Evolutionary conservation across 129 eudicot species (phyloP).

Genomic region (Logfia minima): DNA sequence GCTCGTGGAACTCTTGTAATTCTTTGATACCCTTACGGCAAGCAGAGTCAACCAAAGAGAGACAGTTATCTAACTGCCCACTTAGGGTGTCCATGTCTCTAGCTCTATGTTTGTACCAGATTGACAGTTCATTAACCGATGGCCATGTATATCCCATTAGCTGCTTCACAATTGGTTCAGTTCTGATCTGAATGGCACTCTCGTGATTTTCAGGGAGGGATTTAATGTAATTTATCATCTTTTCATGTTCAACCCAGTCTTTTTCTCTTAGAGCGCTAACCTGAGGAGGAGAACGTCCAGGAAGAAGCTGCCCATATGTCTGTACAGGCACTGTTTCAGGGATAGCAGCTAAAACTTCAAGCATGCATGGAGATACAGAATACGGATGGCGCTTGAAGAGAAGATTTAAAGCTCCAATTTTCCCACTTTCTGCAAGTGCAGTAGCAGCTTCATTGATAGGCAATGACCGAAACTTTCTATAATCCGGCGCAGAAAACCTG

Average conservation of each 20-base stretch:
- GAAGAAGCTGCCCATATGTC: conserved; percentile 86
- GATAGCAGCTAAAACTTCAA: conserved; percentile 85
- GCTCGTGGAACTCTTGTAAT: conserved; percentile 62
- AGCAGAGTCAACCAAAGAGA: conserved; percentile 75
- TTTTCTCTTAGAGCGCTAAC: conserved; percentile 61
- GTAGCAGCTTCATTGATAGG: conserved; percentile 82
- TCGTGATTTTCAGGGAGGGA: conserved; percentile 46
- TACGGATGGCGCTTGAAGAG: conserved; percentile 89
- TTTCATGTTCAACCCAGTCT: conserved; percentile 94
- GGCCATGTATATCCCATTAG: conserved; percentile 68
- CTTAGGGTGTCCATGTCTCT: conserved; percentile 76
- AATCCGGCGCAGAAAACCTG: conserved; percentile 90
- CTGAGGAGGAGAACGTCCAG: conserved; percentile 67
- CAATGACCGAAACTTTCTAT: conserved; percentile 61
- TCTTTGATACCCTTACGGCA: conserved; percentile 66
- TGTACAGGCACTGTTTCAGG: conserved; percentile 94
- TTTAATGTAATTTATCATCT: conserved; percentile 48
- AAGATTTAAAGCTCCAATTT: conserved; percentile 94
- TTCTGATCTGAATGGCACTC: conserved; percentile 47
- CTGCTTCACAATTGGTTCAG: conserved; percentile 69
- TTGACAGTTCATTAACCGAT: conserved; percentile 53
- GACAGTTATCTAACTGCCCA: conserved; percentile 86
- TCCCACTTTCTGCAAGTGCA: conserved; percentile 85
- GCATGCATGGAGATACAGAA: conserved; percentile 68
- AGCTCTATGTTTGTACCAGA: conserved; percentile 88